A percentile compares a stretch with the other conserved stretches of the same genome.
These are phyloP conservation scores for Xanthoconium stramineum DNA, from an alignment of 768 basidiomycete genomes.

Conservation along the genomic window DNA sequence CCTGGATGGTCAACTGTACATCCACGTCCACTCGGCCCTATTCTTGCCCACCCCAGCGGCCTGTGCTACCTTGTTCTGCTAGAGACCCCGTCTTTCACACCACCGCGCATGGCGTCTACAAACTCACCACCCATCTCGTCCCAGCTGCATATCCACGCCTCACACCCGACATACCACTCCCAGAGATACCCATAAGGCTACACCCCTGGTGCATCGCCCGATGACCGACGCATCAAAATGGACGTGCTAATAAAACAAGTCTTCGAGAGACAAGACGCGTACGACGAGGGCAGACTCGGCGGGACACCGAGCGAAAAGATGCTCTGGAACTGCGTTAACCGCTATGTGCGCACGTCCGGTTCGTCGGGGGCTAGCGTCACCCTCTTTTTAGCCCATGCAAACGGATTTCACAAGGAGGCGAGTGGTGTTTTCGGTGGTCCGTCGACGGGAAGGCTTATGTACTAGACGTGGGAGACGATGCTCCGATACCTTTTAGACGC, in stretches of 20 bases:
- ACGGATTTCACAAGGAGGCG: slow-evolving; percentile 87
- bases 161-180: slow-evolving; percentile 22
- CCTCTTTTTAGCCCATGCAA: slow-evolving; percentile 77
- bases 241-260: slow-evolving; percentile 18
- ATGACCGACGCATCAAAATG: slow-evolving; percentile 11
- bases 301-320: slow-evolving; percentile 26
- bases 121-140: slow-evolving; percentile 29
- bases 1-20: slow-evolving; percentile 17
- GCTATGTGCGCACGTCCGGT: slow-evolving; percentile 44
- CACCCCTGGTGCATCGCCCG: background rate
- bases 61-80: slow-evolving; percentile 19
- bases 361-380: slow-evolving; percentile 42
- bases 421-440: slow-evolving; percentile 13
- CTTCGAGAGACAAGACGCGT: slow-evolving; percentile 10
- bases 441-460: background rate
- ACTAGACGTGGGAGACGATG: slow-evolving; percentile 77
- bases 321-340: slow-evolving; percentile 71
- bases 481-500: slow-evolving; percentile 50
- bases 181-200: slow-evolving; percentile 17
- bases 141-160: slow-evolving; percentile 29
- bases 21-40: slow-evolving; percentile 22
- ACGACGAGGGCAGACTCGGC: slow-evolving; percentile 16
- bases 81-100: slow-evolving; percentile 21
- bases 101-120: slow-evolving; percentile 14
- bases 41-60: slow-evolving; percentile 12